Percentiles rank a stretch among this genome's conserved stretches.
phyloP scores from a whole-genome alignment of 148 eudicot species.

The Hydrangea macrophylla region DNA sequence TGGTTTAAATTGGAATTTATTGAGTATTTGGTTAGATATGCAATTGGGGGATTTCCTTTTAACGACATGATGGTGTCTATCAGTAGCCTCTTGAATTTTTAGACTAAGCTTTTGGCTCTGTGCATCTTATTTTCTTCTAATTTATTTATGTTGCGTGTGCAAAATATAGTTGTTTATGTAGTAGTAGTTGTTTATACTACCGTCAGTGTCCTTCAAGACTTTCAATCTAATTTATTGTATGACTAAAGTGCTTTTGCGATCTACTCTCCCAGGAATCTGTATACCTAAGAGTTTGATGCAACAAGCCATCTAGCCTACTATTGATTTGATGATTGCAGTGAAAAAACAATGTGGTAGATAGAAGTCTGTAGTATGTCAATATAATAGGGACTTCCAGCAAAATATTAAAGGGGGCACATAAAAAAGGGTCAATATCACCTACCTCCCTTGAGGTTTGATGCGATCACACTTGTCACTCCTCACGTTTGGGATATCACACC shows the following conservation, averaged over 20 bases:
- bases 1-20: not conserved
- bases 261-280: not conserved
- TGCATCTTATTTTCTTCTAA: not conserved
- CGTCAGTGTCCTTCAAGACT: not conserved
- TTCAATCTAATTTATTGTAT: not conserved
- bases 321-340: not conserved
- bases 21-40: conserved; percentile 10
- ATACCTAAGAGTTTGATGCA: not conserved
- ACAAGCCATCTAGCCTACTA: not conserved
- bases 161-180: not conserved
- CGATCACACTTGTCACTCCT: too few species aligned
- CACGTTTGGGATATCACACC: too few species aligned
- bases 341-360: not conserved
- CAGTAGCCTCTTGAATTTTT: not conserved
- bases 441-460: too few species aligned
- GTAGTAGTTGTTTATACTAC: not conserved
- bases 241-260: not conserved
- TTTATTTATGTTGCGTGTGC: not conserved
- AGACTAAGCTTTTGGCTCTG: not conserved
- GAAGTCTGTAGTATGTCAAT: too few species aligned
- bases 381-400: too few species aligned
- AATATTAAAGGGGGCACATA: too few species aligned
- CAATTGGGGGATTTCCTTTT: not conserved
- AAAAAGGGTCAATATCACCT: too few species aligned
- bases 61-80: not conserved